Conservation (phyloP, 257 asterid species). For the Nicotiana paniculata region DNA sequence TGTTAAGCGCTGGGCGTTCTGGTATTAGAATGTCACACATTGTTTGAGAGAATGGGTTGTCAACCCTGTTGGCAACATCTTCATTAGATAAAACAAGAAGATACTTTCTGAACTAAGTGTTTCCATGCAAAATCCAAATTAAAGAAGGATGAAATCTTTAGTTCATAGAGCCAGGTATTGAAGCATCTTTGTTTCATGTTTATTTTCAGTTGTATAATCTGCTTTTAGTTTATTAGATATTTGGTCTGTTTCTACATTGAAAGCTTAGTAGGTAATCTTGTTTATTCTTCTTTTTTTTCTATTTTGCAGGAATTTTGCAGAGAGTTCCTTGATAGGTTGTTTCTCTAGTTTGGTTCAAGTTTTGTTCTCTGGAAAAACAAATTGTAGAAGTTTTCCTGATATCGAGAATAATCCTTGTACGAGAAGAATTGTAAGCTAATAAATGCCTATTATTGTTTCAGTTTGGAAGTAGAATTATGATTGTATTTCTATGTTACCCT, state of each 20-base stretch:
- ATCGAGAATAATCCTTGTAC: conserved; percentile 8
- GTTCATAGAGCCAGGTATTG: background rate
- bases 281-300: background rate
- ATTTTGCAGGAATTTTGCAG: background rate
- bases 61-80: background rate
- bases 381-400: conserved; percentile 1
- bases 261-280: background rate
- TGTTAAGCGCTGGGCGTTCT: background rate
- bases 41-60: background rate
- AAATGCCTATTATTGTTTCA: background rate
- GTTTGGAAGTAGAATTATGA: conserved; percentile 2
- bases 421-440: conserved; percentile 4
- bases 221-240: background rate
- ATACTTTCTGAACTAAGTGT: background rate
- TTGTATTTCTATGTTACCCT: background rate
- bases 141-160: background rate
- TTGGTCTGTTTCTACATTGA: background rate
- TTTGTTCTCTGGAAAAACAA: background rate
- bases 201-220: background rate
- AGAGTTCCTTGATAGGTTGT: background rate
- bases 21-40: background rate
- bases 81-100: background rate
- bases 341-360: background rate
- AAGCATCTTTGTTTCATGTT: background rate
- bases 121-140: background rate